Evolutionary conservation across 2,329 filamentous ascomycete species (phyloP).

Genomic region (Trichoderma semiorbis): DNA sequence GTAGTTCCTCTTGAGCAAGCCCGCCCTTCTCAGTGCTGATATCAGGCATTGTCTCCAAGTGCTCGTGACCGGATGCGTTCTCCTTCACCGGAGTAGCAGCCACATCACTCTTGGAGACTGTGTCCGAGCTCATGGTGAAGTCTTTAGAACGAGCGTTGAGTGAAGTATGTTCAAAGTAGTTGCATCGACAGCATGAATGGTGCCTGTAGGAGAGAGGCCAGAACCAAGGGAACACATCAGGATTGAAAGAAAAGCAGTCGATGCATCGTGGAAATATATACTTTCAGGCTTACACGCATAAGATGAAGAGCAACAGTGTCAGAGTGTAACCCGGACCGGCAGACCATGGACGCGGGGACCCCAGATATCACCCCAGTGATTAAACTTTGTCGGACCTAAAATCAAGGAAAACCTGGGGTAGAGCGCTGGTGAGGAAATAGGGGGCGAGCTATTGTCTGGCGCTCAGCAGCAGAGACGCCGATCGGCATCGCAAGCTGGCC

Average conservation of each 20-base stretch:
- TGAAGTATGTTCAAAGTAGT: background rate
- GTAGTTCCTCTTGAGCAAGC: background rate
- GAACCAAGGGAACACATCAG: background rate
- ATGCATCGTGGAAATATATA: conserved; percentile 1
- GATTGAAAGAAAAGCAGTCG: background rate
- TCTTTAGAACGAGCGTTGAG: background rate
- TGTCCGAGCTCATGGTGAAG: background rate
- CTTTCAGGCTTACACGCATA: background rate
- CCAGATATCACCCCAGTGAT: background rate
- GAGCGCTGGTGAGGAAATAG: background rate
- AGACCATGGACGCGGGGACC: background rate
- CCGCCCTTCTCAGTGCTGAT: background rate
- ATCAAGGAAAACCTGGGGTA: background rate
- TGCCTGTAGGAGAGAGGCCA: background rate
- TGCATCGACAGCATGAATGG: background rate
- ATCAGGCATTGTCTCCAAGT: background rate
- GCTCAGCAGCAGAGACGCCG: background rate
- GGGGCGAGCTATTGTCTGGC: background rate
- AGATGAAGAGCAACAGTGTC: background rate
- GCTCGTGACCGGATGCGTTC: background rate
- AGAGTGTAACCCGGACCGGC: background rate
- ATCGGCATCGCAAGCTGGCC: background rate
- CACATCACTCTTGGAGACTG: background rate
- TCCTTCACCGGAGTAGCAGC: background rate
- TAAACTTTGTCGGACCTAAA: background rate